Base-by-base conservation (phyloP, 1,284 basidiomycete species). In the Phlebopus sp. region DNA sequence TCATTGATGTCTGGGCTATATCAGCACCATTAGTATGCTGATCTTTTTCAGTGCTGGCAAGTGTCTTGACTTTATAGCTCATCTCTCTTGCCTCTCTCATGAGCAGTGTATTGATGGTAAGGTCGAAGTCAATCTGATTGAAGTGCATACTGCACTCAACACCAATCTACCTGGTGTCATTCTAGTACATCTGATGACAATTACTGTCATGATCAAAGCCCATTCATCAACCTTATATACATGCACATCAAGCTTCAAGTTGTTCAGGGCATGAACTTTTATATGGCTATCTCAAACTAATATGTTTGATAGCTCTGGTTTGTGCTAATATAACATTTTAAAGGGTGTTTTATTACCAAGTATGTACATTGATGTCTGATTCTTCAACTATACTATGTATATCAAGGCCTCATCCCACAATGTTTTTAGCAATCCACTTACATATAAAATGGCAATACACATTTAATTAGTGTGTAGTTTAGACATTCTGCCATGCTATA, bases 401-500 rank as follows among this genome's bases (percentile, higher is more conserved):
- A 62, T 63, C 21, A 68, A 31, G 1, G 62, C 63, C 14, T 67
- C 57, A 2, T 46, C 63, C 66, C 66, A 68, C 6, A 67, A 43
- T 7, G 30, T 49, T 15, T 54, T 55, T 4, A 60, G 57, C 2
- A 66, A 43, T 14, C 42, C 50, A 13, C 34, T 40, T 5, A 37
- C 51, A 36, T 52, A 49, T 0, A 66, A 44, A 35, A 65, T 51
- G 0, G 59, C 60, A 7, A 55, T 2, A 46, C 59, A 18, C 44
- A 38, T 36, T 64, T 62, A 17, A 59, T 9, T 1, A 71, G 54
- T 0, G 60, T 65, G 1, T 59, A 51, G 43, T 72, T 69, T 0
- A 59, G 53, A 0, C 58, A 43, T 54, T 74, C 67, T 0, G 67
- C 66, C 3, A 70, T 52, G 2, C 71, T 63, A 49, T 70, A 69